Evolutionary conservation across 768 basidiomycete genomes (phyloP), one percentile per base, ranked within the genome.

Genomic region (Cystofilobasidium bisporidii): DNA sequence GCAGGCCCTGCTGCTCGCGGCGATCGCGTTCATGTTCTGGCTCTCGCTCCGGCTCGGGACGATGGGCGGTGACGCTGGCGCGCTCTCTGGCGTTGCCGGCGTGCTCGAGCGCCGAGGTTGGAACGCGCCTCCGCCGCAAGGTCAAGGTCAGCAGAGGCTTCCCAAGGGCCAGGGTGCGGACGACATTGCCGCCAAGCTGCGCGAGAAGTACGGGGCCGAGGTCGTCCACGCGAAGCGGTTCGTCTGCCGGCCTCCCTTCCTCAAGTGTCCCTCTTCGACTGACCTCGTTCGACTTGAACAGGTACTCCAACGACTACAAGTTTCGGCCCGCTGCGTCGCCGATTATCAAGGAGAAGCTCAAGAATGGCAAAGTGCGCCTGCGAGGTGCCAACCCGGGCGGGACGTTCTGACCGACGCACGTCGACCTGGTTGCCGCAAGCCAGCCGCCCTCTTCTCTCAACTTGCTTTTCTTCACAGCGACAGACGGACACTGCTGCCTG

Each of bases 171-270:
- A 45, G 28, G 17, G 24, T 0, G 45, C 57, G 8, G 43, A 48
- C 12, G 48, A 48, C 11, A 60, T 60, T 28, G 38, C 41, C 2
- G 47, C 59, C 20, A 47, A 59, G 24, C 18, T 66, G 24, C 50
- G 59, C 41, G 47, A 53, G 18, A 66, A 33, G 65, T 66, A 66
- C 33, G 65, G 65, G 0, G 58, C 65, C 2, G 65, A 66, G 36
- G 65, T 66, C 45, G 57, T 66, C n/a, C 65, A 66, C 22, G 65
- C 65, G 12, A 66, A 66, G 50, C 57, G 65, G 65, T 66, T 0
- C 30, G 65, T 65, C 32, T n/a, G n/a, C 30, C n/a, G 26, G 15
- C 26, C 24, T 32, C 20, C 14, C 12, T 61, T 11, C 41, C 40
- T 41, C 30, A n/a, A 3, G 36, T 11, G 22, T 10, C 17, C n/a